Conservation (phyloP, 352 stramenopile genomes). For the Phytopythium montanum region DNA sequence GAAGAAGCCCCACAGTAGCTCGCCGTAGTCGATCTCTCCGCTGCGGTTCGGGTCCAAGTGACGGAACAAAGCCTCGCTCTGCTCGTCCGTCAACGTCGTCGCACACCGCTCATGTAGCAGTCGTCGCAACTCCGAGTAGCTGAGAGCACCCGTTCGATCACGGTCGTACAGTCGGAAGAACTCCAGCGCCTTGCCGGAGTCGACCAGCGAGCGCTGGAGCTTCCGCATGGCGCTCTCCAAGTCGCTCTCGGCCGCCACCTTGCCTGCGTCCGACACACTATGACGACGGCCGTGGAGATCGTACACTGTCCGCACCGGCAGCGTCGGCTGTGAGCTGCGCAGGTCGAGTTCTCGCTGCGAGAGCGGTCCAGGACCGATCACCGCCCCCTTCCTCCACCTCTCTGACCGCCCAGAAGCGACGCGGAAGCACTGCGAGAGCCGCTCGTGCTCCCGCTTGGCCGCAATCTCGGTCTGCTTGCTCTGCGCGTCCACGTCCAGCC, state of each 20-base stretch:
- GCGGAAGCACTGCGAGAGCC: slow-evolving; percentile 26
- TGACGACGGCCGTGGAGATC: slow-evolving; percentile 61
- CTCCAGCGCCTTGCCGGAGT: slow-evolving; percentile 17
- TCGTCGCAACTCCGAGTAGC: slow-evolving; percentile 35
- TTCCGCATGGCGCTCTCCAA: slow-evolving; percentile 56
- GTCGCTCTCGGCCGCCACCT: slow-evolving; percentile 21
- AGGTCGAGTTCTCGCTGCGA: slow-evolving; percentile 41
- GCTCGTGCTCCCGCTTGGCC: slow-evolving; percentile 38
- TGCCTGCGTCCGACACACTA: slow-evolving; percentile 17
- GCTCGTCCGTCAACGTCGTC: slow-evolving; percentile 30
- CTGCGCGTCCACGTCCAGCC: slow-evolving; percentile 30
- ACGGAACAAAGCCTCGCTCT: slow-evolving; percentile 36
- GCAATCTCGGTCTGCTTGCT: slow-evolving; percentile 41
- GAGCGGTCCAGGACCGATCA: slow-evolving; percentile 39
- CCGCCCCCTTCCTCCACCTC: slow-evolving; percentile 21
- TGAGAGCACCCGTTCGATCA: slow-evolving; percentile 43
- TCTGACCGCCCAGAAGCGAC: slow-evolving; percentile 28
- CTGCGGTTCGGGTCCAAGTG: slow-evolving; percentile 48
- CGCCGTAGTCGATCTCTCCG: slow-evolving; percentile 48
- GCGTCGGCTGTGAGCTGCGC: slow-evolving; percentile 5
- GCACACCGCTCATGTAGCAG: slow-evolving; percentile 25
- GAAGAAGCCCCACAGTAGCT: slow-evolving; percentile 68
- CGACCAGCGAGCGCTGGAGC: slow-evolving; percentile 37
- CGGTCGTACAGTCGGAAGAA: slow-evolving; percentile 47
- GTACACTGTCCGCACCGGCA: slow-evolving; percentile 31